These are phyloP conservation scores for Clathrospora elynae DNA, from an alignment of 2,329 filamentous ascomycete genomes.

Conservation along the genomic window DNA sequence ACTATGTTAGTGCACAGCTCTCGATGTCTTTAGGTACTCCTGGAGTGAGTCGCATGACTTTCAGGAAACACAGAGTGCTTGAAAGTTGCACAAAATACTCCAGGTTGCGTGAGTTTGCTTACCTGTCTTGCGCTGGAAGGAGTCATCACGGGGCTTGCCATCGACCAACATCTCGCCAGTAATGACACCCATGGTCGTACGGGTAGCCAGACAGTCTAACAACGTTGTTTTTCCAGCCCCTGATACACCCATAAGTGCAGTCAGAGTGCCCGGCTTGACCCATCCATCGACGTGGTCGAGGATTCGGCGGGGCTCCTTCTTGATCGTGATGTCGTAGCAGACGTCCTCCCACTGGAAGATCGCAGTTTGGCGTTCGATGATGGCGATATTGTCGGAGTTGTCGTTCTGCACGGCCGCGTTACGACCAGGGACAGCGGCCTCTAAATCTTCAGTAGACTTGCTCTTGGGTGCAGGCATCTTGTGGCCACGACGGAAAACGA, in stretches of 20 bases:
- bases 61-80: too few relatives aligned
- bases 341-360: slow-evolving; percentile 87
- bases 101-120: too few relatives aligned
- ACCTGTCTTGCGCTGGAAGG: slow-evolving; percentile 89
- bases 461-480: slow-evolving; percentile 54
- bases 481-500: slow-evolving; percentile 56
- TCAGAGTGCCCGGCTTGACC: slow-evolving; percentile 87
- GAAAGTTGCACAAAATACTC: too few relatives aligned
- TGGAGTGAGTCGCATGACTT: too few relatives aligned
- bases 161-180: slow-evolving; percentile 86
- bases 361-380: slow-evolving; percentile 68
- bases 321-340: slow-evolving; percentile 80
- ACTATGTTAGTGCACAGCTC: slow-evolving; percentile 1
- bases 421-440: slow-evolving; percentile 42
- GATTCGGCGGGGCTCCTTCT: slow-evolving; percentile 73
- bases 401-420: slow-evolving; percentile 45
- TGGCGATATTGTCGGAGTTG: slow-evolving; percentile 49
- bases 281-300: slow-evolving; percentile 87
- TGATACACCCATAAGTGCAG: slow-evolving; percentile 87
- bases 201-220: slow-evolving; percentile 81
- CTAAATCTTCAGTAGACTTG: slow-evolving; percentile 50
- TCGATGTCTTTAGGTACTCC: too few relatives aligned
- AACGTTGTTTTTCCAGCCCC: slow-evolving; percentile 95
- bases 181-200: slow-evolving; percentile 87
- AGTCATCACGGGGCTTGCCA: slow-evolving; percentile 72